phyloP scores from a whole-genome alignment of 768 basidiomycete genomes.

The Lentinula lateritia region DNA sequence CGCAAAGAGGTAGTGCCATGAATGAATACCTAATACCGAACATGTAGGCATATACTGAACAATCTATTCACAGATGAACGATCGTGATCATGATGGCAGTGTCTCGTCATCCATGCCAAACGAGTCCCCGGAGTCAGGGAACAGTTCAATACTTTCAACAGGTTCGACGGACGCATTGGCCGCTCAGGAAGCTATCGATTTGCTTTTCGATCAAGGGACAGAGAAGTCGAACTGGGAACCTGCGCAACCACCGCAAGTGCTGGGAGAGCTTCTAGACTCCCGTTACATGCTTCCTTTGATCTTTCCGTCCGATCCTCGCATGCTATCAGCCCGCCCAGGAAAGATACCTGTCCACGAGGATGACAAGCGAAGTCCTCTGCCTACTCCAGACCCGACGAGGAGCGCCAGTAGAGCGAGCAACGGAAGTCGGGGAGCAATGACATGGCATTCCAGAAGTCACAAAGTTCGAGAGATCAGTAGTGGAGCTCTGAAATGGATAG shows the following conservation, averaged over 20 bases:
- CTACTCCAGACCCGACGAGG: conserved; percentile 22
- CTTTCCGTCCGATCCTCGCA: conserved; percentile 75
- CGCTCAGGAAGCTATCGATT: conserved; percentile 62
- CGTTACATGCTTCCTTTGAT: conserved; percentile 87
- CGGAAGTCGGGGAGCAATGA: conserved; percentile 33
- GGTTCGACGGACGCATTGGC: conserved; percentile 28
- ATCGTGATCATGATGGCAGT: conserved; percentile 56
- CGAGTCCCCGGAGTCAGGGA: conserved; percentile 30
- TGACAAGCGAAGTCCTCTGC: conserved; percentile 21
- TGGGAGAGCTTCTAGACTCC: conserved; percentile 90
- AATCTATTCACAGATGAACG: conserved; percentile 43
- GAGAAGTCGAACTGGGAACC: conserved; percentile 76
- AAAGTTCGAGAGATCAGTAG: conserved; percentile 58
- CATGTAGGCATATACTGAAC: not conserved
- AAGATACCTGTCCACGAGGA: conserved; percentile 33
- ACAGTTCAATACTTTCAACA: conserved; percentile 27
- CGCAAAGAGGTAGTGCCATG: conserved; percentile 62
- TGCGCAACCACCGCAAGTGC: conserved; percentile 66
- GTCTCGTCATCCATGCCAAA: conserved; percentile 40
- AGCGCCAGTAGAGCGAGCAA: conserved; percentile 34
- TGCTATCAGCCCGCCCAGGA: conserved; percentile 65
- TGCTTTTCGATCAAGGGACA: conserved; percentile 66
- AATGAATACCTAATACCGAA: not conserved
- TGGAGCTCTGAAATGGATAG: conserved; percentile 63
- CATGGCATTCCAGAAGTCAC: conserved; percentile 55